Percentiles rank a stretch among this genome's conserved stretches.
Evolutionary conservation across 805 yeast genomes (phyloP).

Genomic region (Metschnikowia kofuensis): DNA sequence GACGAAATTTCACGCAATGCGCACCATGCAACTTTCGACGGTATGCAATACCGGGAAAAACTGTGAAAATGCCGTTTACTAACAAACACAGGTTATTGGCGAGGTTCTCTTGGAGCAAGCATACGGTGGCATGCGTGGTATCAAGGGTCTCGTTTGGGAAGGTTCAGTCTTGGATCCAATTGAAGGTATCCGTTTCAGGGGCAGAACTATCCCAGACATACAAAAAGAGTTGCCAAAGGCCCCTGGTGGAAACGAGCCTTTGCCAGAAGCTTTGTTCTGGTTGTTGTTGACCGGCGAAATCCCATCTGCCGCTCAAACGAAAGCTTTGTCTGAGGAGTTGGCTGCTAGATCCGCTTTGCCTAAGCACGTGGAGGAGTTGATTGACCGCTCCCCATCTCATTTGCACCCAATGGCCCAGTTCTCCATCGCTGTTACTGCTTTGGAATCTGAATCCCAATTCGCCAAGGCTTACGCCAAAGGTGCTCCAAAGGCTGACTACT

Average conservation of each 20-base stretch:
- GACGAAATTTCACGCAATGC: constrained; percentile 1
- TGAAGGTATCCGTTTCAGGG: constrained; percentile 77
- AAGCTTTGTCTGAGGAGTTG: constrained; percentile 54
- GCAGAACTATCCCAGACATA: constrained; percentile 69
- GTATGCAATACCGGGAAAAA: neutral
- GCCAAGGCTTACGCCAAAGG: constrained; percentile 73
- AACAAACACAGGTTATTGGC: constrained; percentile 34
- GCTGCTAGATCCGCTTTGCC: constrained; percentile 68
- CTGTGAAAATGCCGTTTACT: neutral
- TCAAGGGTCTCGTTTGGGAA: constrained; percentile 74
- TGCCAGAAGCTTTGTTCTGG: constrained; percentile 80
- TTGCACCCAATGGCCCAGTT: constrained; percentile 86
- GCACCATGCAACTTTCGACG: constrained; percentile 2
- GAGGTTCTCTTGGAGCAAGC: constrained; percentile 35
- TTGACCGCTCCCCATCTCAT: constrained; percentile 62
- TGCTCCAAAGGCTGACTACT: constrained; percentile 63
- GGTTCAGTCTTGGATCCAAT: constrained; percentile 74
- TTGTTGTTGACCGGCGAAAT: constrained; percentile 69
- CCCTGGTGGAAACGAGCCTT: constrained; percentile 56
- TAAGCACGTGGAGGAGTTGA: constrained; percentile 54
- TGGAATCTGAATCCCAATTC: constrained; percentile 68
- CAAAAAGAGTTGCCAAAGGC: constrained; percentile 63
- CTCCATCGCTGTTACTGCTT: constrained; percentile 69
- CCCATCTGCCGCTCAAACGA: constrained; percentile 60
- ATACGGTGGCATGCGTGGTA: constrained; percentile 80